These are phyloP conservation scores for Didymosphaeria variabile DNA, from an alignment of 2,329 filamentous ascomycete species.

Conservation along the genomic window DNA sequence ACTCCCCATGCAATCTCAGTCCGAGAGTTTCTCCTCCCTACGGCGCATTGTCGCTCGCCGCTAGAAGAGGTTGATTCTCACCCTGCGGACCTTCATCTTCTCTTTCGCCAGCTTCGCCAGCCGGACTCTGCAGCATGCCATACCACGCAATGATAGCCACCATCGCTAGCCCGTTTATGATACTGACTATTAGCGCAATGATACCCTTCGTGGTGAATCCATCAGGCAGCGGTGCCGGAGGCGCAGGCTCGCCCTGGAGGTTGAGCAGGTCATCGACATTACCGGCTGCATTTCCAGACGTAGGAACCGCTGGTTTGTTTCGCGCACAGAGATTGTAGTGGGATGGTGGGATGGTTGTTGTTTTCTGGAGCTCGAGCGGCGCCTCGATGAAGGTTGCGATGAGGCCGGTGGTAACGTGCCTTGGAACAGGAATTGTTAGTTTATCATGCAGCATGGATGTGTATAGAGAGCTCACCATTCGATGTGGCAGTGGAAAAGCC, in stretches of 20 bases:
- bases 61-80: not conserved
- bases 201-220: constrained; percentile 78
- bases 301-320: constrained; percentile 59
- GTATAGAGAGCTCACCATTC: constrained; percentile 36
- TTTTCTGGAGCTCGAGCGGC: constrained; percentile 66
- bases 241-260: constrained; percentile 58
- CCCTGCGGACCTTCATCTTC: not conserved
- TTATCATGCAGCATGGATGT: not conserved
- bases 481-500: constrained; percentile 45
- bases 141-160: constrained; percentile 74
- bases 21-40: too few species aligned
- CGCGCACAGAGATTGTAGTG: constrained; percentile 69
- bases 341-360: constrained; percentile 65
- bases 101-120: not conserved
- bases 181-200: constrained; percentile 77
- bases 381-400: constrained; percentile 62
- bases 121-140: constrained; percentile 54
- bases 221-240: constrained; percentile 65
- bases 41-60: not conserved
- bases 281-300: constrained; percentile 76
- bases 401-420: constrained; percentile 57
- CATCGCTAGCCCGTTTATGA: constrained; percentile 73
- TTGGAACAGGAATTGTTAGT: not conserved
- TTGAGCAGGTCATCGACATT: constrained; percentile 72
- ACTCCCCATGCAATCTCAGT: too few species aligned